These are phyloP conservation scores for Umbelopsis sp. DNA, from an alignment of 192 early-diverging fungal genomes.

Conservation along the genomic window DNA sequence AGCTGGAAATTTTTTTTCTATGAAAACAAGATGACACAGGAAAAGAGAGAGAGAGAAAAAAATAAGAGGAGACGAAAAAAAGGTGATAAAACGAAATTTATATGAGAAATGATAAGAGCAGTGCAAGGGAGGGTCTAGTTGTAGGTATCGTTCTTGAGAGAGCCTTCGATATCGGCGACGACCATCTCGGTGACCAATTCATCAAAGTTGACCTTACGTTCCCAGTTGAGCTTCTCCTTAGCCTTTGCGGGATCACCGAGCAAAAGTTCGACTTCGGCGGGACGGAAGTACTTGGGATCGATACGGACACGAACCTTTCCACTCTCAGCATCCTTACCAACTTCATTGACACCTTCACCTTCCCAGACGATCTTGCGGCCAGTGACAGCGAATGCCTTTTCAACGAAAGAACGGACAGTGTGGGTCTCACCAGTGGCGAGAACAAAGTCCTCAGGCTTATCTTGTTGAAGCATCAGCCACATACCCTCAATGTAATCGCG, in stretches of 20 bases:
- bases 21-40: background rate
- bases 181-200: constrained; percentile 70
- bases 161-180: constrained; percentile 56
- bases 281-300: constrained; percentile 79
- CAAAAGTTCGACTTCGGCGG: constrained; percentile 76
- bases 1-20: background rate
- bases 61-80: too few relatives aligned
- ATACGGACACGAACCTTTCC: constrained; percentile 61
- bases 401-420: constrained; percentile 74
- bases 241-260: constrained; percentile 76
- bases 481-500: constrained; percentile 78
- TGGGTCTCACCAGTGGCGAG: constrained; percentile 82
- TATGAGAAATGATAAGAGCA: background rate
- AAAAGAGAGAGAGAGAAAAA: too few relatives aligned
- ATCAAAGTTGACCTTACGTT: constrained; percentile 70
- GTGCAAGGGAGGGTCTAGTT: constrained; percentile 3
- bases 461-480: constrained; percentile 84
- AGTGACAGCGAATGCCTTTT: constrained; percentile 71
- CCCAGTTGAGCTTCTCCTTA: constrained; percentile 64
- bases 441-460: constrained; percentile 71
- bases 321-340: constrained; percentile 57
- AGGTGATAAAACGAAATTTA: background rate
- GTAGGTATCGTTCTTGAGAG: constrained; percentile 28
- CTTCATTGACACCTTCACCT: constrained; percentile 61
- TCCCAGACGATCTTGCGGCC: constrained; percentile 66